Conservation (phyloP, 2,329 filamentous ascomycete species). For the Penicillium sclerotigenum region DNA sequence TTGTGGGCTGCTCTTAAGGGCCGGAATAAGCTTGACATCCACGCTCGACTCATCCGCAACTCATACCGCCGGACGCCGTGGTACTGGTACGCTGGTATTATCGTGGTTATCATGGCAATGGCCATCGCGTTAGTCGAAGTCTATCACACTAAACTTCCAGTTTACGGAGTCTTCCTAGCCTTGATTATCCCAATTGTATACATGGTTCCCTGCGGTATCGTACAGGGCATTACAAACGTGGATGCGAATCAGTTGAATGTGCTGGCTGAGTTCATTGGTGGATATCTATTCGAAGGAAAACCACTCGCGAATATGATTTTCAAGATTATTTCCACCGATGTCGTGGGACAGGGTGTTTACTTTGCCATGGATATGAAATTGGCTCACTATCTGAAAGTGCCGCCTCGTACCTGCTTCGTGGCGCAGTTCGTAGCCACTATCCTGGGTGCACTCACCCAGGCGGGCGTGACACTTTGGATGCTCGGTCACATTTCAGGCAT, state of each 20-base stretch:
- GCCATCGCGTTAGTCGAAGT: slow-evolving; percentile 39
- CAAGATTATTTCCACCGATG: slow-evolving; percentile 44
- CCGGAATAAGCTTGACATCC: slow-evolving; percentile 43
- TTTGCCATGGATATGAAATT: slow-evolving; percentile 53
- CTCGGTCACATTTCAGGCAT: slow-evolving; percentile 43
- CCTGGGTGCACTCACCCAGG: slow-evolving; percentile 47
- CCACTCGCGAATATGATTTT: slow-evolving; percentile 48
- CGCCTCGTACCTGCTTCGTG: slow-evolving; percentile 48
- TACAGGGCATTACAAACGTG: slow-evolving; percentile 46
- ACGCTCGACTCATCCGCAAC: slow-evolving; percentile 40
- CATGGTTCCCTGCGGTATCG: slow-evolving; percentile 46
- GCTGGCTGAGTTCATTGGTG: slow-evolving; percentile 45
- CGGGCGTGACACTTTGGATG: slow-evolving; percentile 39
- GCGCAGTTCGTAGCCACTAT: slow-evolving; percentile 50
- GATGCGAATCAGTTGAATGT: slow-evolving; percentile 46
- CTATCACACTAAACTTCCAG: slow-evolving; percentile 44
- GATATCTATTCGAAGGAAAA: slow-evolving; percentile 45
- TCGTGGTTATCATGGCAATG: slow-evolving; percentile 31
- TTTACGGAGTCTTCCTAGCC: slow-evolving; percentile 44
- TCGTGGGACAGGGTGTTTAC: slow-evolving; percentile 46
- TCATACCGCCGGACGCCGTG: slow-evolving; percentile 40
- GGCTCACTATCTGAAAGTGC: slow-evolving; percentile 52
- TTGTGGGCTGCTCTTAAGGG: slow-evolving; percentile 29
- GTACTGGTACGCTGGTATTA: slow-evolving; percentile 45
- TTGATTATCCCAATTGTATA: slow-evolving; percentile 44